Percentiles rank a stretch among this genome's conserved stretches.
phyloP scores from a whole-genome alignment of 352 stramenopile genomes.

The Phytopythium mirpurense region DNA sequence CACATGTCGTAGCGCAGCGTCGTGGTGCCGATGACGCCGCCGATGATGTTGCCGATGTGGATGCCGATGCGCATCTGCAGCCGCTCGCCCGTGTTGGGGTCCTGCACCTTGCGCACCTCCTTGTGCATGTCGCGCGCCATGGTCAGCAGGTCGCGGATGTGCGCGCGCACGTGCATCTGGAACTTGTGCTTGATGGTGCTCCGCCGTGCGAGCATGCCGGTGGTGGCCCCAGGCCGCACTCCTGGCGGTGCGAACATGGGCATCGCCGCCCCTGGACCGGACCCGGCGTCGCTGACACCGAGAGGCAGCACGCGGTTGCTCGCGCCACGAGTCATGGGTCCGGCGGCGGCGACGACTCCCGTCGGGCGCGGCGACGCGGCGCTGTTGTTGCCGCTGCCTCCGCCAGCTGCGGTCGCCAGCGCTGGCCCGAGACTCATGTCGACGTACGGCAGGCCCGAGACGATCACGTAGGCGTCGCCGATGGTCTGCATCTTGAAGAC shows the following conservation, averaged over 20 bases:
- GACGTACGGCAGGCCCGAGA: constrained; percentile 80
- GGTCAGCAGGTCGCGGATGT: constrained; percentile 71
- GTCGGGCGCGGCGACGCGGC: constrained; percentile 10
- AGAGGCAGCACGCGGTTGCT: constrained; percentile 56
- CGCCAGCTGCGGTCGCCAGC: constrained; percentile 16
- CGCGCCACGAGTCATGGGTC: constrained; percentile 12
- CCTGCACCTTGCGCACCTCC: constrained; percentile 74
- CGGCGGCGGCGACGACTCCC: neutral
- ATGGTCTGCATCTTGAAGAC: constrained; percentile 95
- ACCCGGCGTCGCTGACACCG: constrained; percentile 11
- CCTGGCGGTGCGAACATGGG: neutral
- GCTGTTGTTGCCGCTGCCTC: constrained; percentile 13
- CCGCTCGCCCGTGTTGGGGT: constrained; percentile 78
- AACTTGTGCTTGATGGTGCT: constrained; percentile 81
- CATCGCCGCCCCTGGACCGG: constrained; percentile 5
- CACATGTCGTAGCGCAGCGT: constrained; percentile 89
- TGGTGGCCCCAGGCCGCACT: neutral
- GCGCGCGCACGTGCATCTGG: constrained; percentile 74
- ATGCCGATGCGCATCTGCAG: constrained; percentile 88
- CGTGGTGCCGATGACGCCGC: constrained; percentile 80
- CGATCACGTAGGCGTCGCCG: constrained; percentile 91
- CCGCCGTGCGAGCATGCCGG: constrained; percentile 13
- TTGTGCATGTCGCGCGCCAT: constrained; percentile 88
- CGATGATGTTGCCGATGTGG: constrained; percentile 86
- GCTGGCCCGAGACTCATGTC: constrained; percentile 76